Conservation (phyloP, 257 asterid species). For the Solanum lycopersicoides region DNA sequence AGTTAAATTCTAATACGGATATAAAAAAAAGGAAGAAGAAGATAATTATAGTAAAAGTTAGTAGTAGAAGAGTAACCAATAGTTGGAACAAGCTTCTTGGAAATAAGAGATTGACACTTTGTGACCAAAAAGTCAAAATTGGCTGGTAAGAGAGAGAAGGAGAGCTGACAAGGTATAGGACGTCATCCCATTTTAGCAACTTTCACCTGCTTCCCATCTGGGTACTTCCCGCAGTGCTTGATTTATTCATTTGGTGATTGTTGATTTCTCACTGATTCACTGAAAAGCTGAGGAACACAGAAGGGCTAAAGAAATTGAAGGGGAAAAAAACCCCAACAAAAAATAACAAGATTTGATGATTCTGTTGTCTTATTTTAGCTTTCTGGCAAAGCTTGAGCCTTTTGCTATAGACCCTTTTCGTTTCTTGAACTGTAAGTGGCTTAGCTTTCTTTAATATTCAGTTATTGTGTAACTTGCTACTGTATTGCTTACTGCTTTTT, state of each 20-base stretch:
- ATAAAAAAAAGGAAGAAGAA: too few relatives aligned
- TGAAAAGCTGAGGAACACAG: not conserved
- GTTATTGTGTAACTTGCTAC: not conserved
- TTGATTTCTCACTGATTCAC: not conserved
- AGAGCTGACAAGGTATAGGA: not conserved
- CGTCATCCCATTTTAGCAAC: not conserved
- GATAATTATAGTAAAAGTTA: not conserved
- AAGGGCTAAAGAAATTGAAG: not conserved
- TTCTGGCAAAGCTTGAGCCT: not conserved
- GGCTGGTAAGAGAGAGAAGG: not conserved
- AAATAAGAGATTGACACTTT: not conserved
- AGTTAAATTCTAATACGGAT: too few relatives aligned
- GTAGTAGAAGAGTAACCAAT: not conserved
- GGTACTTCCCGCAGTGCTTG: not conserved
- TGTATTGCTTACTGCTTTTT: not conserved
- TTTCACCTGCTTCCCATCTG: not conserved
- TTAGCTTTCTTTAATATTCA: not conserved
- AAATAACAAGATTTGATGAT: not conserved
- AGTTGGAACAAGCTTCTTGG: not conserved
- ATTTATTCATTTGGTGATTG: not conserved
- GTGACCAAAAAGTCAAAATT: not conserved
- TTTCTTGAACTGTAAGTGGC: not conserved
- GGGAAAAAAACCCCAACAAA: not conserved
- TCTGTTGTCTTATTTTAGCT: not conserved
- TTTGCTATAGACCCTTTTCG: not conserved